A percentile compares a stretch with the other conserved stretches of the same genome.
phyloP scores from a whole-genome alignment of 148 eudicot genomes.

The Amaranthus palmeri region DNA sequence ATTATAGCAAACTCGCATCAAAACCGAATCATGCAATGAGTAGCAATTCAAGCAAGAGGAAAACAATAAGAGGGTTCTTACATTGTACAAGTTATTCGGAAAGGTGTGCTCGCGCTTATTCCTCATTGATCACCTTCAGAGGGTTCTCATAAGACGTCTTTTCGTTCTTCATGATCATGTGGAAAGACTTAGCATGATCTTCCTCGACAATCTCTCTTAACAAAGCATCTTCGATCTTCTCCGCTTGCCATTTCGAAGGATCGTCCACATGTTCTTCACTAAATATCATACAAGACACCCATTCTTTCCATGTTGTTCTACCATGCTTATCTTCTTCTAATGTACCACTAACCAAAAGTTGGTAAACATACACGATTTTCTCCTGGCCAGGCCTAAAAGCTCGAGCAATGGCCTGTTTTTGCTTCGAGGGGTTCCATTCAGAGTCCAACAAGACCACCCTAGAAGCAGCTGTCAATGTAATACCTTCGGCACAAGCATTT shows the following conservation, averaged over 20 bases:
- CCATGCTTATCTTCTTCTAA: constrained; percentile 85
- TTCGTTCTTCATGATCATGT: constrained; percentile 83
- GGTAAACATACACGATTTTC: constrained; percentile 88
- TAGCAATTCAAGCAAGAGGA: not conserved
- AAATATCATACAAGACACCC: constrained; percentile 95
- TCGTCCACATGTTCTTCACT: constrained; percentile 91
- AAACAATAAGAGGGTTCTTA: constrained; percentile 9
- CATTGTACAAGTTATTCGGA: constrained; percentile 23
- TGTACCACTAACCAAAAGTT: constrained; percentile 71
- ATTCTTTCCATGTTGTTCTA: constrained; percentile 92
- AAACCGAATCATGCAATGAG: not conserved
- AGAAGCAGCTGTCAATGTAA: constrained; percentile 95
- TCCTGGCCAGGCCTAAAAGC: constrained; percentile 95
- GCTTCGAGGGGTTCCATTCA: constrained; percentile 96
- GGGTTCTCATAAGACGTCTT: constrained; percentile 74
- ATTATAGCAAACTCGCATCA: not conserved
- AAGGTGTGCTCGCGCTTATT: constrained; percentile 3
- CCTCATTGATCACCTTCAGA: constrained; percentile 28
- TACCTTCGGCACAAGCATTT: constrained; percentile 88
- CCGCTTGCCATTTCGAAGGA: constrained; percentile 90
- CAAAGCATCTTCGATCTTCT: constrained; percentile 83
- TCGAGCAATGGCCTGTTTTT: constrained; percentile 92
- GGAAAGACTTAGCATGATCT: constrained; percentile 79
- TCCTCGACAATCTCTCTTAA: constrained; percentile 88
- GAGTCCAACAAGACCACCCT: constrained; percentile 89